phyloP scores from a whole-genome alignment of 164 flowering plant species.

The Piper betle region DNA sequence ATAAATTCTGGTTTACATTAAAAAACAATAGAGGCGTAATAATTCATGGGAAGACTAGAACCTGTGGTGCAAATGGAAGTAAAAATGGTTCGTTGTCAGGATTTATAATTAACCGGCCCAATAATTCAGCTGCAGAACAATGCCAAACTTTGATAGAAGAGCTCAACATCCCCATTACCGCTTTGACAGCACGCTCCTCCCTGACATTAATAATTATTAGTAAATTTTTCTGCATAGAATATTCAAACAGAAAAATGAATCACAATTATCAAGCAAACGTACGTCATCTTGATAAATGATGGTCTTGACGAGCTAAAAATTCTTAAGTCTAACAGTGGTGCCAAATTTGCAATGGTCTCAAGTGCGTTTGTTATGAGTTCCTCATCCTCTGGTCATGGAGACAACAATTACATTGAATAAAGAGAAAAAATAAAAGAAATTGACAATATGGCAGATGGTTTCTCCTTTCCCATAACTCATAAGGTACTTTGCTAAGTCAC shows the following conservation, averaged over 20 bases:
- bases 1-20: too few relatives aligned
- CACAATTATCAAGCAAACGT: constrained; percentile 10
- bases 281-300: constrained; percentile 82
- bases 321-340: constrained; percentile 79
- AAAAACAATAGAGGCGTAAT: neutral
- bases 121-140: constrained; percentile 90
- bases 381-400: constrained; percentile 75
- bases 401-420: neutral
- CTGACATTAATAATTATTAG: constrained; percentile 23
- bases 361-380: constrained; percentile 92
- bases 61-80: constrained; percentile 83
- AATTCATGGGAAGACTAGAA: constrained; percentile 7
- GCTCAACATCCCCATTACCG: constrained; percentile 75
- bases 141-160: constrained; percentile 89
- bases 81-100: constrained; percentile 94
- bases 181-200: constrained; percentile 85
- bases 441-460: neutral
- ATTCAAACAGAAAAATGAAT: neutral
- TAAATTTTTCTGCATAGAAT: neutral
- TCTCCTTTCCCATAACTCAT: too few relatives aligned
- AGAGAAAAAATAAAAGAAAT: neutral
- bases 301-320: constrained; percentile 91
- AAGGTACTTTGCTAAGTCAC: too few relatives aligned
- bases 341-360: constrained; percentile 88
- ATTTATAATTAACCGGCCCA: constrained; percentile 85